phyloP scores from a whole-genome alignment of 2,329 filamentous ascomycete species.

The Aureobasidium sp. region DNA sequence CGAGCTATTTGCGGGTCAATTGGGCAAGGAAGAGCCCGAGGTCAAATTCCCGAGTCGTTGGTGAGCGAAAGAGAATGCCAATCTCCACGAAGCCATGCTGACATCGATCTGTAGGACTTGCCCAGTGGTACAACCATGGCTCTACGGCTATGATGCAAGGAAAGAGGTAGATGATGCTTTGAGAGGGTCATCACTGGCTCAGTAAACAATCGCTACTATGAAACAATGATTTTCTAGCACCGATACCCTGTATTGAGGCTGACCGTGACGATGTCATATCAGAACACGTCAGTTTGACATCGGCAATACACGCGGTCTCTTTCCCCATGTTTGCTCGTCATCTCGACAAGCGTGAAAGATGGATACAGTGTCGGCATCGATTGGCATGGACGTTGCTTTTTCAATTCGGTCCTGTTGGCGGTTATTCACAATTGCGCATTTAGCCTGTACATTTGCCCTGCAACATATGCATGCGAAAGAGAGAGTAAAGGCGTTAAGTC shows the following conservation, averaged over 20 bases:
- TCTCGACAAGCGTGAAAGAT: background rate
- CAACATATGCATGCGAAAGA: background rate
- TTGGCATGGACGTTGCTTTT: slow-evolving; percentile 11
- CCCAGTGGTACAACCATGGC: slow-evolving; percentile 55
- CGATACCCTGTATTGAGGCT: background rate
- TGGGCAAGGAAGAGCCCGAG: slow-evolving; percentile 44
- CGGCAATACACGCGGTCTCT: background rate
- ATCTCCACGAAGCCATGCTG: background rate
- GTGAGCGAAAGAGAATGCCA: slow-evolving; percentile 29
- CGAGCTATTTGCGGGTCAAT: slow-evolving; percentile 48
- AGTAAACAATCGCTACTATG: background rate
- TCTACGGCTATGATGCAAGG: slow-evolving; percentile 59
- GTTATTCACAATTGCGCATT: slow-evolving; percentile 6
- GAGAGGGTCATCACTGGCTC: slow-evolving; percentile 15
- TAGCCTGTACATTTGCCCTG: background rate
- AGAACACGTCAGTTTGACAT: background rate
- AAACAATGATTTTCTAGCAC: background rate
- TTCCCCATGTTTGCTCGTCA: background rate
- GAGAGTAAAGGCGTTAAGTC: background rate
- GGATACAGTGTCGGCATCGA: background rate
- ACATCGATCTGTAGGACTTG: slow-evolving; percentile 37
- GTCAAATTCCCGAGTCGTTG: slow-evolving; percentile 57
- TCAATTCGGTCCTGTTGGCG: slow-evolving; percentile 16
- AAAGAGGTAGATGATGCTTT: slow-evolving; percentile 40
- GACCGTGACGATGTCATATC: background rate